Evolutionary conservation across 331 rosid species (phyloP), one percentile per base, ranked within the genome.

Genomic region (Pyrus hybrid): DNA sequence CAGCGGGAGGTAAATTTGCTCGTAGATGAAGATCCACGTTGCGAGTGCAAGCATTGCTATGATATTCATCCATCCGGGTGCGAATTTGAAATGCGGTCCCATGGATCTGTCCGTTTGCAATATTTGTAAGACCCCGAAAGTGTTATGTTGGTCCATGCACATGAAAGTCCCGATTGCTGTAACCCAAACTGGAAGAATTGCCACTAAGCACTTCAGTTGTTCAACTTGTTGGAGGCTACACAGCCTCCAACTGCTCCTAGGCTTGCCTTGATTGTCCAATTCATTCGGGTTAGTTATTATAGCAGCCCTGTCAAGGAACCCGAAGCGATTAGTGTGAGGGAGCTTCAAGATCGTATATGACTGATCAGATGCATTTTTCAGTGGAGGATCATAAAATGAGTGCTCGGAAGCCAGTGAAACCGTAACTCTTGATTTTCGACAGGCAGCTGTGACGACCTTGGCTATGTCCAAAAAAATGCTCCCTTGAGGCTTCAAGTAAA

Each of bases 161-260:
- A 91, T 79, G 58, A 93, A 87, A 66, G 84, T 63, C 21, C 91
- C 87, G 29, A 89, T 83, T 67, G 88, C 96, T 11, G 97, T 22
- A 4, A 93, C 80, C 91, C 93, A 90, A 13, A 89, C 82, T 1
- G 98, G 98, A 2, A 91, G 32, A 75, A 88, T 61, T 16, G 85
- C 92, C 0, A 93, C 20, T n/a, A 93, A 65, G 71, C 96, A 91
- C 79, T 93, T 93, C 17, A 89, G 61, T 47, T 85, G 85, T 76
- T 93, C 93, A 17, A 93, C 97, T 75, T 93, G 91, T 57, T 91
- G 93, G 65, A 93, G 41, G 51, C 85, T 91, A 57, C 98, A 91
- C 12, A 91, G 86, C 23, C 87, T 82, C 98, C 97, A 89, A 10
- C 32, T 78, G 79, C 86, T 83, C 63, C 67, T 87, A 8, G 93